Conservation (phyloP, 768 basidiomycete species). For the Amylocystis lapponica region DNA sequence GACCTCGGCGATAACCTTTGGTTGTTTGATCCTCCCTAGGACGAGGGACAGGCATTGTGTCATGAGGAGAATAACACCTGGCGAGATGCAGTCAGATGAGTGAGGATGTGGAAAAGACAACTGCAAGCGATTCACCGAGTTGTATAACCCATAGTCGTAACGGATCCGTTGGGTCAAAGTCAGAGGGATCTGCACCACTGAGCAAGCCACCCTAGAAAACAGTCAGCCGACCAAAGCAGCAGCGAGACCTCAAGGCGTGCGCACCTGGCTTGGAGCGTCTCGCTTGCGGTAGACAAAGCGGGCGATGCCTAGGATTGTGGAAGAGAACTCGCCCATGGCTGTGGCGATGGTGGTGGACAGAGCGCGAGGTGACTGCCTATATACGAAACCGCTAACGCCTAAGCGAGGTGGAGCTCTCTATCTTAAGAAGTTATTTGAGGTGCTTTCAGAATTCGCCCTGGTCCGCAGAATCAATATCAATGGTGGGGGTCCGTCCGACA, state of each 20-base stretch:
- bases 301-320: conserved; percentile 8
- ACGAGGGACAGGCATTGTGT: conserved; percentile 70
- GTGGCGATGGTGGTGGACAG: conserved; percentile 1
- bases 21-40: conserved; percentile 75
- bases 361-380: no score
- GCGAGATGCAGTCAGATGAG: no score
- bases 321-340: conserved; percentile 12
- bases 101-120: not conserved
- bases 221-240: not conserved
- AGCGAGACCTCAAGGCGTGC: not conserved
- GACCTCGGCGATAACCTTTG: conserved; percentile 80
- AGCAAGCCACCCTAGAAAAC: conserved; percentile 62
- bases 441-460: no score
- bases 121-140: conserved; percentile 45
- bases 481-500: no score
- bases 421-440: no score
- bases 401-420: no score
- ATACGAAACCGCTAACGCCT: no score
- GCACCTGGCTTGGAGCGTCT: conserved; percentile 28
- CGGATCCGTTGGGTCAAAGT: conserved; percentile 62
- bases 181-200: conserved; percentile 66
- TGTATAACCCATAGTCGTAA: conserved; percentile 74
- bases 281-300: conserved; percentile 7
- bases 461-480: no score
- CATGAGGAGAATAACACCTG: conserved; percentile 78